Base-by-base conservation (phyloP, 306 rosid species). In the Quercus wislizeni region DNA sequence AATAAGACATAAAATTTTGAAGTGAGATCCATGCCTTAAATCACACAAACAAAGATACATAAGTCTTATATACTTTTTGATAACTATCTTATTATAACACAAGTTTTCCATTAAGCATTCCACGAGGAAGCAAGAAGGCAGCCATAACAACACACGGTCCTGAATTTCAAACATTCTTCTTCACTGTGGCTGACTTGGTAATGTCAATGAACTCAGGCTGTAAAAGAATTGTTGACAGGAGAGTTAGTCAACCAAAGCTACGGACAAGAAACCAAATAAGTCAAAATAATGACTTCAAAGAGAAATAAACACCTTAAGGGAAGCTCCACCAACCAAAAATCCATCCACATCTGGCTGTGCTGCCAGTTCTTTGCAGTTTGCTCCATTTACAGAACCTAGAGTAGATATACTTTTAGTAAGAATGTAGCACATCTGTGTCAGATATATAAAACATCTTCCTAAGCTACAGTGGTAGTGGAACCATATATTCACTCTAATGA, bases 261-360 rank as follows among this genome's bases (percentile, higher is more conserved):
- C 58, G 51, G 46, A 67, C 57, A 35, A 58, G 30, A 73, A 87
- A 72, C 61, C 74, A 80, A 46, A 52, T 35, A 71, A 64, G 41
- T 21, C n/a, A 61, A 54, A 82, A 20, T n/a, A 75, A 19, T 55
- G 64, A 76, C 15, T 70, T 35, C 25, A 13, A 61, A 43, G 49
- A 54, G 15, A 35, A 56, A 19, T 1, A 59, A 52, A 55, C 65
- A 91, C 96, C 97, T 92, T 90, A 46, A 92, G 85, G 63, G 97
- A 94, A 88, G 97, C 97, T 86, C 97, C 97, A 4, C 99, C 99
- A 67, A 92, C 97, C 87, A 94, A 86, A 90, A 94, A 94, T 58
- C 97, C 99, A 85, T 94, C 99, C 73, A 94, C 74, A 75, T 94
- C 99, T 23, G 90, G 90, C 84, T 92, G 94, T 35, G 77, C 78